A percentile compares a stretch with the other conserved stretches of the same genome.
These are phyloP conservation scores for Trichoderma sp. DNA, from an alignment of 2,329 filamentous ascomycete genomes.

Conservation along the genomic window DNA sequence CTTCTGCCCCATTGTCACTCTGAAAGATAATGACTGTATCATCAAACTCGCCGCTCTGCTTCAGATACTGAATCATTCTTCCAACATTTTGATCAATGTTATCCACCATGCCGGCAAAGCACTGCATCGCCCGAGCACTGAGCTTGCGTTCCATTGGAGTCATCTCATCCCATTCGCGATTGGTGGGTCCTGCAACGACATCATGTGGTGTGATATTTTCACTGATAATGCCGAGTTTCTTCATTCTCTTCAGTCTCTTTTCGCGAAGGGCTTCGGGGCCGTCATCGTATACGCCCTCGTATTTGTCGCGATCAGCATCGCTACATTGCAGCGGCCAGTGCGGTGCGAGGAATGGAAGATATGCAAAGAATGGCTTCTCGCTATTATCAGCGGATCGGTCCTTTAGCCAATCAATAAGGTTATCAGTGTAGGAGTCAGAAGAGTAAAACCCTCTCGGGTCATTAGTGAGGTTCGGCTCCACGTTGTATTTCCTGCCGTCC, in stretches of 20 bases:
- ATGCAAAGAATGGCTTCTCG: constrained; percentile 56
- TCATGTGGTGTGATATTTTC: constrained; percentile 48
- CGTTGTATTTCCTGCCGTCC: not conserved
- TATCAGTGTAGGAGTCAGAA: not conserved
- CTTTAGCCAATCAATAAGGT: not conserved
- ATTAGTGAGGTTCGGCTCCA: not conserved
- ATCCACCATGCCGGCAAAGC: constrained; percentile 65
- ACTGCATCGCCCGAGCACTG: constrained; percentile 58
- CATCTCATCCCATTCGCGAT: constrained; percentile 46
- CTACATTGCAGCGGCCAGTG: constrained; percentile 61
- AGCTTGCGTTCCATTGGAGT: constrained; percentile 47
- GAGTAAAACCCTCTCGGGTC: not conserved
- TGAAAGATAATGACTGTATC: constrained; percentile 66
- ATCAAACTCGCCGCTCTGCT: constrained; percentile 58
- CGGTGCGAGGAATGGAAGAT: constrained; percentile 62
- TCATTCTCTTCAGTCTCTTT: constrained; percentile 27
- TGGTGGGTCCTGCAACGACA: constrained; percentile 40
- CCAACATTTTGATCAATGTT: constrained; percentile 61
- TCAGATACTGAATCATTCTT: constrained; percentile 57
- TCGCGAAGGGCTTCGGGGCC: constrained; percentile 58
- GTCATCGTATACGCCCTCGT: constrained; percentile 59
- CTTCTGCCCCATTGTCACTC: constrained; percentile 64
- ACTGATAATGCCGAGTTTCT: constrained; percentile 52
- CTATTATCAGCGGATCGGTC: not conserved
- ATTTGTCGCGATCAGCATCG: not conserved